Evolutionary conservation across 331 rosid species (phyloP).

Genomic region (Malus hybrid): DNA sequence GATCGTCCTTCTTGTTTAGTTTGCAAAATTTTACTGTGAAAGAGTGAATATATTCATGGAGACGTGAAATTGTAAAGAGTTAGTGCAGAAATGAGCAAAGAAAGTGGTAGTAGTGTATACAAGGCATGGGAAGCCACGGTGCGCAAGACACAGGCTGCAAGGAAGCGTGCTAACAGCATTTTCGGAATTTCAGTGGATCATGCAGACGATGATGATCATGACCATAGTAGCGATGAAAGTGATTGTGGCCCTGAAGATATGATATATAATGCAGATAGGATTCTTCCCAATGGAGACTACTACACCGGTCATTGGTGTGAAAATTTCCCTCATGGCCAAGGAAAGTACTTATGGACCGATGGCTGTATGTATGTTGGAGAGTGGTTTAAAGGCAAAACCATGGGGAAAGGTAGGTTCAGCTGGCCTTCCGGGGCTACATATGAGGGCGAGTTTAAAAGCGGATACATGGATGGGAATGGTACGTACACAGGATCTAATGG

Average conservation of each 20-base stretch:
- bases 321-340: slow-evolving; percentile 58
- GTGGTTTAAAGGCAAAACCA: slow-evolving; percentile 62
- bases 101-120: slow-evolving; percentile 50
- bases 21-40: not conserved
- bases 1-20: not conserved
- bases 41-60: not conserved
- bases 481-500: slow-evolving; percentile 51
- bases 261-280: slow-evolving; percentile 42
- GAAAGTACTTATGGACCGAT: slow-evolving; percentile 71
- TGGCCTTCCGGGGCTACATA: slow-evolving; percentile 89
- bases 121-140: slow-evolving; percentile 93
- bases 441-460: slow-evolving; percentile 67
- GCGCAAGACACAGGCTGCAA: slow-evolving; percentile 68
- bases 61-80: not conserved
- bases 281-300: slow-evolving; percentile 73
- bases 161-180: slow-evolving; percentile 70
- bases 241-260: slow-evolving; percentile 17
- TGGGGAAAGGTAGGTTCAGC: slow-evolving; percentile 71
- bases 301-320: slow-evolving; percentile 68
- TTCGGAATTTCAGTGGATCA: slow-evolving; percentile 41
- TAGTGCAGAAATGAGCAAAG: slow-evolving; percentile 45
- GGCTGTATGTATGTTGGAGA: slow-evolving; percentile 79
- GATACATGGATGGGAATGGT: slow-evolving; percentile 75
- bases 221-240: not conserved
- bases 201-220: slow-evolving; percentile 24